Percentiles rank a stretch among this genome's conserved stretches.
Conservation (phyloP, 306 rosid species). For the Neltuma alba region DNA sequence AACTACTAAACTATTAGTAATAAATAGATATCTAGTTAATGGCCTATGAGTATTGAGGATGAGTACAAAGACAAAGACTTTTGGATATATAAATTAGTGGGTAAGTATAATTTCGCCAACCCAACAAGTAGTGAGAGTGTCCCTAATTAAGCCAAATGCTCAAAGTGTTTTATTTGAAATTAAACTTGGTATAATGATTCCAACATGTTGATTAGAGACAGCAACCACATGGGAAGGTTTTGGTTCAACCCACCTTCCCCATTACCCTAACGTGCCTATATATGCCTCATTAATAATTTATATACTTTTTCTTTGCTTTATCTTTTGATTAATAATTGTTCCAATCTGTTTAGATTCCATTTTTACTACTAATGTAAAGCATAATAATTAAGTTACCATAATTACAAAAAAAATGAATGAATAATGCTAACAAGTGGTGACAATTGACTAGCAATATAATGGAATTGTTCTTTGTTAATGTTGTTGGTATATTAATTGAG, state of each 20-base stretch:
- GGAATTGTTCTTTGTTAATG: neutral
- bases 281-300: neutral
- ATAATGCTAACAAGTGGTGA: neutral
- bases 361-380: neutral
- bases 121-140: conserved; percentile 36
- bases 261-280: conserved; percentile 35
- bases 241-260: conserved; percentile 45
- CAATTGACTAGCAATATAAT: neutral
- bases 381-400: neutral
- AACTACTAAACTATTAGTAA: neutral
- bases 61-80: conserved; percentile 9
- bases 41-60: conserved; percentile 28
- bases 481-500: neutral
- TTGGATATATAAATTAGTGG: conserved; percentile 39
- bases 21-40: neutral
- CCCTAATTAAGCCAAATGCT: conserved; percentile 42
- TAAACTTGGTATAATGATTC: conserved; percentile 45
- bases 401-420: neutral
- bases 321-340: neutral
- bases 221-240: conserved; percentile 60
- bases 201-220: conserved; percentile 65
- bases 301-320: neutral
- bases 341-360: too few species aligned
- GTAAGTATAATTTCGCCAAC: conserved; percentile 41
- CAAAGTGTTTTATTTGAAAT: conserved; percentile 45